Evolutionary conservation across 345 rosid genomes (phyloP), one percentile per base, ranked within the genome.

Genomic region (Populus pruinosa): DNA sequence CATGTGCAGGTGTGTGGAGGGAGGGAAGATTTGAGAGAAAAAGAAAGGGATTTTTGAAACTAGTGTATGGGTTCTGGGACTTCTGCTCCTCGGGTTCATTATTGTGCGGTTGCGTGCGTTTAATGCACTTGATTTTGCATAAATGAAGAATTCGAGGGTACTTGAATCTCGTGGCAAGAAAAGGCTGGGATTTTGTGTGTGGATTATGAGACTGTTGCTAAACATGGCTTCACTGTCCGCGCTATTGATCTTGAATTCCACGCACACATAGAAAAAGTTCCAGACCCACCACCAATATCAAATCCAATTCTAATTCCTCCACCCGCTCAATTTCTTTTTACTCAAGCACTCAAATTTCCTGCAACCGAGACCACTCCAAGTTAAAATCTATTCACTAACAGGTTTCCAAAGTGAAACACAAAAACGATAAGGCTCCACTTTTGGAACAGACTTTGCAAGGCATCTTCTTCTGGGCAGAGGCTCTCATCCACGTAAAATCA

Each of bases 351-450:
- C 91, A 33, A 96, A 83, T 73, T 81, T 88, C 87, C 92, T 91
- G 81, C 99, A 96, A 53, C 93, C 96, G 59, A 93, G 82, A 12
- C 98, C 98, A 74, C 96, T 92, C 99, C 99, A 96, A 83, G 87
- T 90, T 13, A 87, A 86, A 73, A 85, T 83, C 89, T 93, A 91
- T 77, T 93, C 91, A 80, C 91, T 84, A 56, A 92, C 90, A 80
- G 91, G 82, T 74, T 86, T 88, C 99, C 98, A 96, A 1, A 96
- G 75, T 4, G 99, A 96, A 76, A 38, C 70, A 62, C 97, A 94
- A 55, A 78, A 81, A 38, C 83, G 78, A 20, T 38, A 55, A 72
- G 93, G 89, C 83, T 89, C 94, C 74, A 86, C 86, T 88, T 93
- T 93, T 5, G 89, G 84, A 69, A 86, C 73, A 1, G 90, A 77